These are phyloP conservation scores for Elsinoe batatas DNA, from an alignment of 2,329 filamentous ascomycete species.

Conservation along the genomic window DNA sequence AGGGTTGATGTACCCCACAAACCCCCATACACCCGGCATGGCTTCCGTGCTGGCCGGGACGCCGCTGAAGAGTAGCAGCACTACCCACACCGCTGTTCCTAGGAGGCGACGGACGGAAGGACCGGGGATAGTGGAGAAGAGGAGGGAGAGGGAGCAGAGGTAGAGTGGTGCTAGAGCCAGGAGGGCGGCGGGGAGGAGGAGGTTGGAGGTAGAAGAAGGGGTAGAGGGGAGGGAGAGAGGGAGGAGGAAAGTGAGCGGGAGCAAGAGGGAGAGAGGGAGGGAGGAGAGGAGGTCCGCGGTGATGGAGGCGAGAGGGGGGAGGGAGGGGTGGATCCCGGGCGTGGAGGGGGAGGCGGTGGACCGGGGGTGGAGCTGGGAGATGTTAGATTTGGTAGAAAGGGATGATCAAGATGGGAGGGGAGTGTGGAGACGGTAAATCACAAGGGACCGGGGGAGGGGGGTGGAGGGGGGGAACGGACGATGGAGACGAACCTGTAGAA, in stretches of 20 bases:
- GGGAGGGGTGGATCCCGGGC: not conserved
- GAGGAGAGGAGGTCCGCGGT: no score
- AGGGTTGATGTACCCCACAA: constrained; percentile 74
- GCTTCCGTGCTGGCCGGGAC: constrained; percentile 42
- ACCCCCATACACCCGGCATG: constrained; percentile 64
- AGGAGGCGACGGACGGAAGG: constrained; percentile 28
- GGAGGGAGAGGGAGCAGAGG: constrained; percentile 46
- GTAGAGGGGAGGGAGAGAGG: constrained; percentile 16
- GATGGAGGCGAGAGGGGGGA: not conserved
- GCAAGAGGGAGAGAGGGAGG: constrained; percentile 35
- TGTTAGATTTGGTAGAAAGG: constrained; percentile 27
- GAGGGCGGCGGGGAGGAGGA: no score
- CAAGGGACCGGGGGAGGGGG: constrained; percentile 43
- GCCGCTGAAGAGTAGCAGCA: constrained; percentile 20
- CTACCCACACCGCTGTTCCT: constrained; percentile 29
- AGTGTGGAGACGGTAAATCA: constrained; percentile 48
- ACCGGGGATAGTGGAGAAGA: constrained; percentile 31
- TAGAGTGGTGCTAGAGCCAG: constrained; percentile 21
- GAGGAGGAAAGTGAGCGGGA: constrained; percentile 35
- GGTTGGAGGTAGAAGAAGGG: no score
- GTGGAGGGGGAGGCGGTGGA: not conserved
- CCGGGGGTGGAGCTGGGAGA: no score
- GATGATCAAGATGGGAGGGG: constrained; percentile 33
- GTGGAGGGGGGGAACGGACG: not conserved
- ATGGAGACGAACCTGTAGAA: not conserved